Conservation (phyloP, 2,329 filamentous ascomycete genomes). For the Hymenoscyphus salicellus region DNA sequence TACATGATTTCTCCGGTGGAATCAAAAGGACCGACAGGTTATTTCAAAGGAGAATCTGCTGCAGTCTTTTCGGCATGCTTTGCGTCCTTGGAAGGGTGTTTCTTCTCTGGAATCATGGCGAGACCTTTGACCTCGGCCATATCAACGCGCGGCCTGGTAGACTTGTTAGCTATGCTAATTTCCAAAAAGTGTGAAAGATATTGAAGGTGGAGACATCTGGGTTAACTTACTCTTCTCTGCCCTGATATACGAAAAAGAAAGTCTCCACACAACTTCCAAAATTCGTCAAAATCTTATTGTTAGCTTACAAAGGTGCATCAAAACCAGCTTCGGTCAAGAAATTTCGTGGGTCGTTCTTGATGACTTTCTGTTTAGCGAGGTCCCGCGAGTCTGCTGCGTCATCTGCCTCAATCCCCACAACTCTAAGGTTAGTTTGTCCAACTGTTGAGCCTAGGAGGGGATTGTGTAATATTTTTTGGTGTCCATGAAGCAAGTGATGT, state of each 20-base stretch:
- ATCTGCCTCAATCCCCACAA: not conserved
- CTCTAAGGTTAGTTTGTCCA: not conserved
- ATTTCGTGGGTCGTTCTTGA: not conserved
- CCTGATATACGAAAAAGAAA: not conserved
- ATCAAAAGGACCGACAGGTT: too few species aligned
- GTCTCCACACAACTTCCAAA: not conserved
- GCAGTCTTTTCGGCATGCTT: not conserved
- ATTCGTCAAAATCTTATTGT: not conserved
- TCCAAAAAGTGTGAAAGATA: not conserved
- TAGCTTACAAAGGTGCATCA: not conserved
- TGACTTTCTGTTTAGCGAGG: not conserved
- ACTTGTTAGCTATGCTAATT: not conserved
- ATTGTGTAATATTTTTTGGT: not conserved
- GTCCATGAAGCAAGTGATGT: not conserved
- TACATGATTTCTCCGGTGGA: too few species aligned
- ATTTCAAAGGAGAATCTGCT: not conserved
- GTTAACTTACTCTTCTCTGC: not conserved
- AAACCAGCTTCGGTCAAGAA: not conserved
- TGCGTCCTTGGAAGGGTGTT: not conserved
- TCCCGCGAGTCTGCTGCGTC: not conserved
- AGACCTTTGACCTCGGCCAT: not conserved
- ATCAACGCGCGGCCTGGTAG: not conserved
- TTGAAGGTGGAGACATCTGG: not conserved
- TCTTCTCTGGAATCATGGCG: not conserved
- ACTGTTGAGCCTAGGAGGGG: not conserved